Evolutionary conservation across 2,329 filamentous ascomycete genomes (phyloP), one percentile per base, ranked within the genome.

Genomic region (Plenodomus lindquistii): DNA sequence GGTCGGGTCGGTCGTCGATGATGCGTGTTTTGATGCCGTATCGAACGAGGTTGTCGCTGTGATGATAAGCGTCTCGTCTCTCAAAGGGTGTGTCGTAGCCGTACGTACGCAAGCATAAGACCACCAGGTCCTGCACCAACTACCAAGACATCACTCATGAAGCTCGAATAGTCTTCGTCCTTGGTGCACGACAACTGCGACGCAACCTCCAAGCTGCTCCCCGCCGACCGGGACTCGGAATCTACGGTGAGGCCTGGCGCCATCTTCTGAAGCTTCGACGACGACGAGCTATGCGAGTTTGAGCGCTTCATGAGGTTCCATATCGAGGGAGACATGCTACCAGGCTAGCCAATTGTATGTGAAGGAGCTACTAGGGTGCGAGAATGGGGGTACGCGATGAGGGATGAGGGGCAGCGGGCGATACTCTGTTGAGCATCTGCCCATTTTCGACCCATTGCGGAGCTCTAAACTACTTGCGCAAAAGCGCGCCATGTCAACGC

Each of bases 1-100:
- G 83, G 60, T 87, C 82, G 27, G 81, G 76, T 54, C 87, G 76
- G 65, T 90, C 85, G 72, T 91, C 88, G 40, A 90, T 77, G 37
- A 90, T 79, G 35, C 80, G 78, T 2, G 83, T 79, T 46, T 83
- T 82, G 60, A 89, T 82, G 13, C 86, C 87, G 60, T 83, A 88
- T 8, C 86, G 79, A 16, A 81, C 81, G 29, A 90, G 75, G 55
- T 82, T 80, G 27, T 77, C 76, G 13, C 79, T 81, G 55, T 18
- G 7, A 27, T 22, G 2, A 36, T 60, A 20, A 60, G 57, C 44
- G 34, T 4, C 7, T 37, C 24, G 29, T 2, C 36, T 8, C 37
- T 8, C 16, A 3, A n/a, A 40, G n/a, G 16, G 17, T 22, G 6
- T n/a, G 21, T n/a, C 17, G 13, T 13, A 27, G 13, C 36, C 11